Conservation (phyloP, 768 basidiomycete genomes). For the Tricholoma terreum region DNA sequence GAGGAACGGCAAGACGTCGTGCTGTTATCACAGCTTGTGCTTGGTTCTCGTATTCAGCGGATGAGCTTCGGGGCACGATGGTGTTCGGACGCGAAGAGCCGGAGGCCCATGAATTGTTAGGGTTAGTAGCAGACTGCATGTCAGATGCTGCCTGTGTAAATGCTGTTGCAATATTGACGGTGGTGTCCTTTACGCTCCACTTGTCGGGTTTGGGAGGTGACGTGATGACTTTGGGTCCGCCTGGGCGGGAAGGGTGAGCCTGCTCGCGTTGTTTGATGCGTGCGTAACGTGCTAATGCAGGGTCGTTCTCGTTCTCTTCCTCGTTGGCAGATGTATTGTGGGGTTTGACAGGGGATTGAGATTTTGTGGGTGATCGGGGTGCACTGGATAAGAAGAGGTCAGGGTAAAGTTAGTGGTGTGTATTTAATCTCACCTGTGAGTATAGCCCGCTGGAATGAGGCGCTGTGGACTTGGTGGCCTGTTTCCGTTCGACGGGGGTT, state of each 20-base stretch:
- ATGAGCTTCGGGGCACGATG: constrained; percentile 66
- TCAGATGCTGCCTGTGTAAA: constrained; percentile 68
- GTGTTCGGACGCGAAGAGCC: constrained; percentile 45
- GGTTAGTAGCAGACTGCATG: constrained; percentile 44
- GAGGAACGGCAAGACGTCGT: constrained; percentile 55
- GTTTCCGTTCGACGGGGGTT: constrained; percentile 38
- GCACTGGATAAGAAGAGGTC: constrained; percentile 40
- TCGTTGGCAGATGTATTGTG: constrained; percentile 28
- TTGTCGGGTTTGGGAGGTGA: constrained; percentile 58
- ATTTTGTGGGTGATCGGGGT: constrained; percentile 61
- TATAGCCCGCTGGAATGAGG: constrained; percentile 57
- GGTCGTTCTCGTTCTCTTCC: constrained; percentile 38
- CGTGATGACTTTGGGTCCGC: constrained; percentile 42
- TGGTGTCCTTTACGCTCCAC: constrained; percentile 78
- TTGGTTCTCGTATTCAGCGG: constrained; percentile 75
- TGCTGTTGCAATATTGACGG: constrained; percentile 82
- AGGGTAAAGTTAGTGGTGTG: constrained; percentile 13
- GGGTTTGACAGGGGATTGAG: constrained; percentile 36
- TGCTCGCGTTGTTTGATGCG: constrained; percentile 43
- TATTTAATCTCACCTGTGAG: constrained; percentile 56
- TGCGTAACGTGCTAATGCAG: constrained; percentile 42
- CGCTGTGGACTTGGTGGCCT: constrained; percentile 37
- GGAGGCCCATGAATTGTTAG: constrained; percentile 68
- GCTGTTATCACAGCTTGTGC: constrained; percentile 44
- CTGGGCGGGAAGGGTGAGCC: constrained; percentile 25